Base-by-base conservation (phyloP, 2,329 filamentous ascomycete genomes). In the Huntiella savannae region DNA sequence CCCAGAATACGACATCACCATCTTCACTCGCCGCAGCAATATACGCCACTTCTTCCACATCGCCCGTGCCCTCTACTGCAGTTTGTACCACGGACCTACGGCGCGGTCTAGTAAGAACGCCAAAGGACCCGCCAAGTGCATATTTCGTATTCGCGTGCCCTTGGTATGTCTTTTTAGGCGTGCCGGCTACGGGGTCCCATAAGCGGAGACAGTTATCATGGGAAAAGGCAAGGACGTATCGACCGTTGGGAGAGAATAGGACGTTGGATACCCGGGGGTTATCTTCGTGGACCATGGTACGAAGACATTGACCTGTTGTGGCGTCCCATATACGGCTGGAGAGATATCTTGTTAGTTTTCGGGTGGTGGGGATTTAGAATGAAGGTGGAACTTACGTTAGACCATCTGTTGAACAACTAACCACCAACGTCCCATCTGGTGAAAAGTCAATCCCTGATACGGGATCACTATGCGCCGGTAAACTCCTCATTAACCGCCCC, bases 101-200 rank as follows among this genome's bases (percentile, higher is more conserved):
- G 8, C 11, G 55, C 5, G 28, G 40, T 11, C 40, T 32, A 4
- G 8, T 33, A 51, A 10, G 54, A 45, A 74, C 69, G 10, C 84
- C 87, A 57, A 96, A 95, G 36, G 79, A 79, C 3, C 86, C 84
- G 2, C 75, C 75, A n/a, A 96, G 70, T 53, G 84, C 88, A 62
- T 82, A 96, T 51, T 79, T 79, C 46, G 75, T 70, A 59, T 98
- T 98, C 46, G 67, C 64, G 57, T 96, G 91, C 0, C 91, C 91
- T 59, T 95, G 86, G 61, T 96, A 98, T 11, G 91, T 98, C 69
- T 98, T 98, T 56, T 94, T 80, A 54, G 91, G 91, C 22, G 78
- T 77, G 5, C 88, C 88, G 34, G 85, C 77, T 6, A 93, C 81
- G 58, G 96, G 98, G 60, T 95, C 83, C 91, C 91, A 98, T 16